phyloP scores from a whole-genome alignment of 1,284 basidiomycete species.

The Pholiota adiposa region DNA sequence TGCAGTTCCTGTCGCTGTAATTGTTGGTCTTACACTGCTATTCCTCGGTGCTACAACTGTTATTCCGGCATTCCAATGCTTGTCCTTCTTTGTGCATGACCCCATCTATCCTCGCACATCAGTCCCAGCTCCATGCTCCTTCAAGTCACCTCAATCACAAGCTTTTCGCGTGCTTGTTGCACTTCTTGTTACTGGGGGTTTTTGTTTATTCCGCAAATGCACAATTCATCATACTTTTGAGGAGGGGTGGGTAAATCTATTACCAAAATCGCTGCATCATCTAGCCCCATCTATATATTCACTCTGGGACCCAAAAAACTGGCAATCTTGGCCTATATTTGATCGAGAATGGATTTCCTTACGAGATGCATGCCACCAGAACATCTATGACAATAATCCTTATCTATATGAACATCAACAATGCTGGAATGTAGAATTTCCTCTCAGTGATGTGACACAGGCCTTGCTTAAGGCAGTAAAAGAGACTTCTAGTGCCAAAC shows the following conservation, averaged over 20 bases:
- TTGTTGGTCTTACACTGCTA: conserved; percentile 20
- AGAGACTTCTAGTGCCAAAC: background rate
- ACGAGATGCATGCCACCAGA: background rate
- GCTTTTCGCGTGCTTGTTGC: background rate
- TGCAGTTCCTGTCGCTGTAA: conserved; percentile 18
- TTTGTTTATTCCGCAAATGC: background rate
- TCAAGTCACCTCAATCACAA: conserved; percentile 19
- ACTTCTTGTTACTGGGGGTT: background rate
- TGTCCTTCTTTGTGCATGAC: background rate
- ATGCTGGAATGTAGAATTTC: background rate
- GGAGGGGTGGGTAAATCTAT: background rate
- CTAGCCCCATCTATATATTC: background rate
- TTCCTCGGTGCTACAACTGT: conserved; percentile 24
- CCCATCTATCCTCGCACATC: background rate
- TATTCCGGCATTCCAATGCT: conserved; percentile 21
- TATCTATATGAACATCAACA: background rate
- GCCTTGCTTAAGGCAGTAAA: no score
- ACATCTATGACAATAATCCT: background rate
- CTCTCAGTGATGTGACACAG: background rate
- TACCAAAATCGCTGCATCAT: background rate
- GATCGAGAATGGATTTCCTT: background rate
- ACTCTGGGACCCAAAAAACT: background rate
- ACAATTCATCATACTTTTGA: no score
- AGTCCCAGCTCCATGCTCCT: conserved; percentile 15
- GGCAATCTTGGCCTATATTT: background rate